Evolutionary conservation across 1,284 basidiomycete genomes (phyloP), one percentile per base, ranked within the genome.

Genomic region (Leccinum pachyderme): DNA sequence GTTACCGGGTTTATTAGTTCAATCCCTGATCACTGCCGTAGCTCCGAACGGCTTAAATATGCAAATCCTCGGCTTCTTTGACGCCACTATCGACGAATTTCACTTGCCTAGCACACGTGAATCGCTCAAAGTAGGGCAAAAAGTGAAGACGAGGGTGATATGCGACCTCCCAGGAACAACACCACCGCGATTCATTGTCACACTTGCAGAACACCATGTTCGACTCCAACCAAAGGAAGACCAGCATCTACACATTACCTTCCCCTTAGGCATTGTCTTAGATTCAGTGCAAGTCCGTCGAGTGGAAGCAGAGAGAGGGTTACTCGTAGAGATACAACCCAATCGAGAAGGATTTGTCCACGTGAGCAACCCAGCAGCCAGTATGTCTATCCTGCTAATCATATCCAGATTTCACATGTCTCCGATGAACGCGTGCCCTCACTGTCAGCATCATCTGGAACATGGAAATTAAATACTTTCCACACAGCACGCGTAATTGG

Each of bases 401-500:
- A 52, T 2, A 11, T 32, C 11, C 62, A 95, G 93, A 98, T 98
- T 65, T 98, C 96, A 11, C 93, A 95, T 70, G 81, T 91, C 27
- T 90, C 94, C 15, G 95, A 99, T 70, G 93, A 95, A 52, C 93
- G 95, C 67, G 78, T 95, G 27, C 83, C 90, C 11, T 81, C 86
- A 7, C 76, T 98, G 9, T 85, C 88, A 3, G 61, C 77, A 11
- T 76, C 82, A 15, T 85, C 87, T 6, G 90, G 91, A 18, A 81
- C 86, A 44, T 97, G 89, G 88, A 91, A 87, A 72, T 66, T 84
- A 48, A 88, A 86, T 15, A 86, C 91, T 9, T 73, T 85, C 7
- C 96, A 99, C 70, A 80, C 82, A 53, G 95, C 93, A 4, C 89
- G 98, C 51, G 93, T 99, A 5, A 89, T 89, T 15, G 95, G 95